These are phyloP conservation scores for Coemansia sp. DNA, from an alignment of 192 early-diverging fungal species.

Conservation along the genomic window DNA sequence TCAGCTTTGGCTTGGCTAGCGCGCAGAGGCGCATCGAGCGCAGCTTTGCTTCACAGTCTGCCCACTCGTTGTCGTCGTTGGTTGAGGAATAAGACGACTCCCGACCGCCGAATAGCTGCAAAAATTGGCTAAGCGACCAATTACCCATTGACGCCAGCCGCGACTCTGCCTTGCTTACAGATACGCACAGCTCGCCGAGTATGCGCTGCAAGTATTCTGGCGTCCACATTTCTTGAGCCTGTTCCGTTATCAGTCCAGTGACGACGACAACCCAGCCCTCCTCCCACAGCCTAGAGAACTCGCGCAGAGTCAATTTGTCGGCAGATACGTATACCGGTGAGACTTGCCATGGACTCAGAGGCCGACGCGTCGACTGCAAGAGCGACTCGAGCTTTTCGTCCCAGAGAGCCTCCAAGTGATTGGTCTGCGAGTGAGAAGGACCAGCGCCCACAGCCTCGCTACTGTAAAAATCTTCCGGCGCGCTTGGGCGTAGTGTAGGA, in stretches of 20 bases:
- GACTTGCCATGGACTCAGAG: conserved; percentile 20
- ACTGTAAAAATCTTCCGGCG: not conserved
- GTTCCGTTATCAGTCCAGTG: conserved; percentile 20
- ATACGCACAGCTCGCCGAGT: conserved; percentile 14
- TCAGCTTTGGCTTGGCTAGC: conserved; percentile 4
- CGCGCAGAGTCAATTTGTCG: conserved; percentile 29
- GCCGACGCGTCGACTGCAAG: not conserved
- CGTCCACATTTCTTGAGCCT: conserved; percentile 9
- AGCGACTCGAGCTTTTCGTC: conserved; percentile 12
- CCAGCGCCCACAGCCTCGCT: conserved; percentile 17
- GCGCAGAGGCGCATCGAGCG: conserved; percentile 17
- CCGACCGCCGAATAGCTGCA: conserved; percentile 15
- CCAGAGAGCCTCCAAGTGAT: conserved; percentile 33
- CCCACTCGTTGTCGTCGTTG: not conserved
- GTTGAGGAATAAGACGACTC: not conserved
- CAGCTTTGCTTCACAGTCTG: not conserved
- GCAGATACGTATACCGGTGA: conserved; percentile 27
- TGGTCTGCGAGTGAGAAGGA: conserved; percentile 26
- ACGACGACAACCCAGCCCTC: conserved; percentile 40
- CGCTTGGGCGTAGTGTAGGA: conserved; percentile 13
- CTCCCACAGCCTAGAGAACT: conserved; percentile 39
- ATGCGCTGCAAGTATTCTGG: conserved; percentile 14
- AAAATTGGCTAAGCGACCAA: conserved; percentile 24
- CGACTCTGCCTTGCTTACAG: conserved; percentile 2
- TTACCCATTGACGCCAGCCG: not conserved